phyloP scores from a whole-genome alignment of 495 filamentous ascomycete species.

The Talaromyces borbonicus region DNA sequence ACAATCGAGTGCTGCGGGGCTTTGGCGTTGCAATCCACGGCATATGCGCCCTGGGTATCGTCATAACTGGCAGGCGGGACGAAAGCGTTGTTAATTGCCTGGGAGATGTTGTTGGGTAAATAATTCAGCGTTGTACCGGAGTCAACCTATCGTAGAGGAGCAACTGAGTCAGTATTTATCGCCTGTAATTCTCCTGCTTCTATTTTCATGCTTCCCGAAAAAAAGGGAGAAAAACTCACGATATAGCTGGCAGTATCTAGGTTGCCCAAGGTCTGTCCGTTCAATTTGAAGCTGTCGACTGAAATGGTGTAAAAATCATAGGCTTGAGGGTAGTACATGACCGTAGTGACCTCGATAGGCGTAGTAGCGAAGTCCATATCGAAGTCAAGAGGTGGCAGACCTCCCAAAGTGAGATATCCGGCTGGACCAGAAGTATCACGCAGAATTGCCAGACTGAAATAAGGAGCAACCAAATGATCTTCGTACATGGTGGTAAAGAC shows the following conservation, averaged over 20 bases:
- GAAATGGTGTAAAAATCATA: slow-evolving; percentile 37
- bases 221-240: slow-evolving; percentile 19
- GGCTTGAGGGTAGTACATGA: slow-evolving; percentile 8
- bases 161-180: not conserved
- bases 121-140: slow-evolving; percentile 33
- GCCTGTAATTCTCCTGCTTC: not conserved
- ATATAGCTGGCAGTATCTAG: slow-evolving; percentile 15
- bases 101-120: slow-evolving; percentile 32
- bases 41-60: slow-evolving; percentile 34
- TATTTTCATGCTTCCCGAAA: not conserved
- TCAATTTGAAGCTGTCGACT: slow-evolving; percentile 26
- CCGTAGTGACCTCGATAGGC: slow-evolving; percentile 23
- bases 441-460: slow-evolving; percentile 38
- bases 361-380: slow-evolving; percentile 25
- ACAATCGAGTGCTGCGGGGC: slow-evolving; percentile 43
- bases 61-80: slow-evolving; percentile 41
- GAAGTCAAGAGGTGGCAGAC: slow-evolving; percentile 31
- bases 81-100: slow-evolving; percentile 42
- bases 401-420: slow-evolving; percentile 43
- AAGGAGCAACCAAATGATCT: slow-evolving; percentile 36
- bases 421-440: slow-evolving; percentile 18
- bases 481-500: slow-evolving; percentile 49
- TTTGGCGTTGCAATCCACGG: slow-evolving; percentile 45
- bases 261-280: slow-evolving; percentile 13
- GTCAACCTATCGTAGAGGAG: slow-evolving; percentile 29